phyloP scores from a whole-genome alignment of 169 alveolate genomes.

The Besnoitia besnoiti region DNA sequence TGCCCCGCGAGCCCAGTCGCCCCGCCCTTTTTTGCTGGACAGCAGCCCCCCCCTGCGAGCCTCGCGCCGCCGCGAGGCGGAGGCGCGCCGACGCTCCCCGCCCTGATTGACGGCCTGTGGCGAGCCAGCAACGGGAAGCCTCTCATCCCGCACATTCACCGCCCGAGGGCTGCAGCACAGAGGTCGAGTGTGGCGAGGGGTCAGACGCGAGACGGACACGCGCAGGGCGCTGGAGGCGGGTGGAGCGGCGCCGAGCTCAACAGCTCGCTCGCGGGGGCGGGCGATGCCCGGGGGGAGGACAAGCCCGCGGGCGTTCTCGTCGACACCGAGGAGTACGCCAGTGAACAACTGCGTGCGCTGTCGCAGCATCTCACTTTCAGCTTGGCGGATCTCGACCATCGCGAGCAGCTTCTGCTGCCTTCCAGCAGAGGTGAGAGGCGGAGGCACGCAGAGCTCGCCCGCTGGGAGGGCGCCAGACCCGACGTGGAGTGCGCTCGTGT shows the following conservation, averaged over 20 bases:
- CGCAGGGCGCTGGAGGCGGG: not conserved
- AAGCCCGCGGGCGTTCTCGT: not conserved
- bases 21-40: not conserved
- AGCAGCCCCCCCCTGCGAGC: not conserved
- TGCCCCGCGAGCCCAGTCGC: not conserved
- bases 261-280: not conserved
- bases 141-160: conserved; percentile 23
- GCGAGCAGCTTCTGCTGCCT: conserved; percentile 48
- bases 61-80: not conserved
- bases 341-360: conserved; percentile 6
- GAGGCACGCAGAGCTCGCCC: no score
- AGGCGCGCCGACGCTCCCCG: not conserved
- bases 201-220: not conserved
- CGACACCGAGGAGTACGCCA: conserved; percentile 13
- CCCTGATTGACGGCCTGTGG: conserved; percentile 33
- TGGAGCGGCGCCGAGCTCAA: not conserved
- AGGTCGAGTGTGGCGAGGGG: not conserved
- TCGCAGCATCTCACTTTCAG: conserved; percentile 45
- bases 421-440: conserved; percentile 13
- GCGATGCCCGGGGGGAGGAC: not conserved
- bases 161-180: not conserved
- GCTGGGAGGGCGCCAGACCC: no score
- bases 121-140: conserved; percentile 27
- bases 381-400: conserved; percentile 40
- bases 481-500: no score